A percentile compares a stretch with the other conserved stretches of the same genome.
phyloP scores from a whole-genome alignment of 257 asterid genomes.

The Fraxinus pennsylvanica region DNA sequence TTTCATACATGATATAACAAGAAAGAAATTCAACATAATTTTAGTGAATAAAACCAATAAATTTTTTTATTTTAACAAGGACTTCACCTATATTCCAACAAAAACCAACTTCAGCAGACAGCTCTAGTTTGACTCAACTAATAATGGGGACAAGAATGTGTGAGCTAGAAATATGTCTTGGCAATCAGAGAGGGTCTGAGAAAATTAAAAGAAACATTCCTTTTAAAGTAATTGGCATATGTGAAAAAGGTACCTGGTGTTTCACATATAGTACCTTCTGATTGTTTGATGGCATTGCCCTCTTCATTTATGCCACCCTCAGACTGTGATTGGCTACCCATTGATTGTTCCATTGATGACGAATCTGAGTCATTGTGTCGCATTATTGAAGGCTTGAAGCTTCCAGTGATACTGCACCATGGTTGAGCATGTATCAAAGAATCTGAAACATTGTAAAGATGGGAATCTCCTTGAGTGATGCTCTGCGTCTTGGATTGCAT shows the following conservation, averaged over 20 bases:
- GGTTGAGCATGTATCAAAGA: slow-evolving; percentile 44
- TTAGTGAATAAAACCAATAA: not conserved
- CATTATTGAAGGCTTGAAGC: slow-evolving; percentile 40
- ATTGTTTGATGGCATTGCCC: slow-evolving; percentile 49
- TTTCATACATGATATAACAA: not conserved
- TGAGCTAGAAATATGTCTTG: not conserved
- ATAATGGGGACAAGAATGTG: not conserved
- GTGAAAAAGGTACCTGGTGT: slow-evolving; percentile 44
- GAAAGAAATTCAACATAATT: not conserved
- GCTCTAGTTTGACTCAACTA: not conserved
- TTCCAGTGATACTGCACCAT: slow-evolving; percentile 57
- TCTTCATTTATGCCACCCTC: slow-evolving; percentile 61
- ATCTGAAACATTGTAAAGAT: slow-evolving; percentile 36
- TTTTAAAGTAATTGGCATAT: slow-evolving; percentile 7
- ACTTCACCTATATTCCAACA: not conserved
- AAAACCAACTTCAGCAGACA: not conserved
- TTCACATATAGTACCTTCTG: slow-evolving; percentile 41
- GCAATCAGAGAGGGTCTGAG: not conserved
- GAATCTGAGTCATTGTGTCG: slow-evolving; percentile 63
- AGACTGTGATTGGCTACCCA: slow-evolving; percentile 67
- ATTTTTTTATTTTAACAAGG: not conserved
- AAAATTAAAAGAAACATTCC: not conserved
- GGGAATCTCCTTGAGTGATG: slow-evolving; percentile 42
- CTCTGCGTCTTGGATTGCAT: slow-evolving; percentile 64
- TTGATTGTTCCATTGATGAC: slow-evolving; percentile 67